phyloP scores from a whole-genome alignment of 345 rosid species.

The Citrus medica region DNA sequence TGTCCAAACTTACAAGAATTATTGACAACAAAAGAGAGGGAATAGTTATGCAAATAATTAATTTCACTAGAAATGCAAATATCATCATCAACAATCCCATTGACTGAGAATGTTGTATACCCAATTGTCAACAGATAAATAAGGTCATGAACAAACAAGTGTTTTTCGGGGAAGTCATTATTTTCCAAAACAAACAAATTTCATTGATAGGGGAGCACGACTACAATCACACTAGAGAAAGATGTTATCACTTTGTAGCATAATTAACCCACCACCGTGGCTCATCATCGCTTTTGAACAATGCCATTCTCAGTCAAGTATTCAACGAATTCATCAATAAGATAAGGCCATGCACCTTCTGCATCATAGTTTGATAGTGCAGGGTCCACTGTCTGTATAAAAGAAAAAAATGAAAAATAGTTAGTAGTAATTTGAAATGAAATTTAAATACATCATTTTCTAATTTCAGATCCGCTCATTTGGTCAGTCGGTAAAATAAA shows the following conservation, averaged over 20 bases:
- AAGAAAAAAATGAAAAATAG: neutral
- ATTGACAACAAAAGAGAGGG: too few species aligned
- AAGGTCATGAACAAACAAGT: neutral
- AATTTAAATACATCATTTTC: neutral
- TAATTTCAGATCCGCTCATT: neutral
- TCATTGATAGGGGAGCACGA: slow-evolving; percentile 6
- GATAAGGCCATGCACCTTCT: slow-evolving; percentile 99
- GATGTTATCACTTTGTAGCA: neutral
- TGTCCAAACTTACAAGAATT: too few species aligned
- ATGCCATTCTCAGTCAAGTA: slow-evolving; percentile 69
- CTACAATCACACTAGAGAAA: slow-evolving; percentile 10
- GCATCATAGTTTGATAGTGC: slow-evolving; percentile 71
- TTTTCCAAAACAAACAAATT: neutral
- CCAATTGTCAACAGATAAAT: neutral
- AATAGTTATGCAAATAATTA: neutral
- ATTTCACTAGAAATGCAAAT: slow-evolving; percentile 9
- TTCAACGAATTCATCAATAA: slow-evolving; percentile 95
- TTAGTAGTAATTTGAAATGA: neutral
- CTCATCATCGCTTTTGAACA: slow-evolving; percentile 28
- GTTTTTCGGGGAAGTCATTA: neutral
- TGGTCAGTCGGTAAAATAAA: neutral
- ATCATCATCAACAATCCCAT: slow-evolving; percentile 12
- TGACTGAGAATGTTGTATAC: neutral
- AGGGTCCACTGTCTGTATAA: slow-evolving; percentile 65
- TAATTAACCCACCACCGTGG: neutral